Base-by-base conservation (phyloP, 352 stramenopile genomes). In the Pythium rhizo-oryzae region DNA sequence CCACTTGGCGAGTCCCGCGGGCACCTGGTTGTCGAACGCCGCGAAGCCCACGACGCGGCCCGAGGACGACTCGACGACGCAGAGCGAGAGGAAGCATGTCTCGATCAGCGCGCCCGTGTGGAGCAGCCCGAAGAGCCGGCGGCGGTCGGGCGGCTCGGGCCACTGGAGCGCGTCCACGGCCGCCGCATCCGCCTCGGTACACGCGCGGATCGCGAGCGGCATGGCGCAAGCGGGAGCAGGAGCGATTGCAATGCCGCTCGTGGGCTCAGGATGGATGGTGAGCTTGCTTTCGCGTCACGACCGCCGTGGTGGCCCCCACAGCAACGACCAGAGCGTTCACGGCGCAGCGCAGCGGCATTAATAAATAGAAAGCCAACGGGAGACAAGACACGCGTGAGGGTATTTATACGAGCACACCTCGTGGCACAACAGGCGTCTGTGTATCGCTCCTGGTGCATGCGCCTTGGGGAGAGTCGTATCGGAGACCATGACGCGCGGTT, bases 81-180 rank as follows among this genome's bases (percentile, higher is more conserved):
- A 87, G 21, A 90, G 70, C 54, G 83, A 76, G 43, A 82, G 67
- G 53, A 78, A 80, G 8, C 75, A 83, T 24, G 82, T 90, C 68
- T 91, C 81, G 47, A 93, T 83, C 28, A 91, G 69, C 12, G 75
- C 81, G 23, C 79, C 82, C 8, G 77, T 68, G 65, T 93, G 85
- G 3, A 76, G 77, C 19, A 88, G 65, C 0, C 85, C 85, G 54
- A 90, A 93, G 60, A 93, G 70, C 62, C 78, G 75, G 37, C 79
- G 81, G 53, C 79, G 75, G 15, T 77, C 76, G 16, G 73, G 62
- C 15, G 73, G 53, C 8, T 84, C 77, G 0, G 85, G 85, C 24
- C 71, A 71, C 23, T 74, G 61, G 11, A 93, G 73, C 23, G 67
- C 62, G 21, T 90, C 81, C 37, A 91, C 66, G 1, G 54, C 19